These are phyloP conservation scores for Porphyrellus cyaneotinctus DNA, from an alignment of 768 basidiomycete genomes.

Conservation along the genomic window DNA sequence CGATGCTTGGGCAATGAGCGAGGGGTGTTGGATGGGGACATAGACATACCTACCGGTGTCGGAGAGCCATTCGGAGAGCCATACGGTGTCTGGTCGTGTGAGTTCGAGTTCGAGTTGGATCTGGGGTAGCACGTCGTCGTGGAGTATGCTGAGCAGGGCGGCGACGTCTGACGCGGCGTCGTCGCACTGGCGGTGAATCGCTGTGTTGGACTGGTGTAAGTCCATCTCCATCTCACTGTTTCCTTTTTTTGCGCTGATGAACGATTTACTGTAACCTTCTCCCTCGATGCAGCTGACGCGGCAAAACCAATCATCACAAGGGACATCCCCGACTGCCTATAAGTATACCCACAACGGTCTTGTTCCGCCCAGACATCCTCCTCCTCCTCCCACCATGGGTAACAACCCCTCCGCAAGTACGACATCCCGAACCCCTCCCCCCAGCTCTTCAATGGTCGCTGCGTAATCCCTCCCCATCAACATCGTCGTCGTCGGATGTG, in stretches of 20 bases:
- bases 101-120: constrained; percentile 56
- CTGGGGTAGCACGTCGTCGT: constrained; percentile 56
- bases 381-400: not conserved
- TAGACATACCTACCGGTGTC: constrained; percentile 48
- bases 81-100: constrained; percentile 41
- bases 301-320: too few relatives aligned
- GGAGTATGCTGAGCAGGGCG: constrained; percentile 48
- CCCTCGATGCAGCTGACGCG: too few relatives aligned
- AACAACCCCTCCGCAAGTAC: not conserved
- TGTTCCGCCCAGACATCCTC: not conserved
- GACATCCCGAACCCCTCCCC: not conserved
- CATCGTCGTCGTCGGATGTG: constrained; percentile 47
- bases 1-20: constrained; percentile 34
- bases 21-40: too few relatives aligned
- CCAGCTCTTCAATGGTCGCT: constrained; percentile 22
- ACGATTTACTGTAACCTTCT: too few relatives aligned
- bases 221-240: too few relatives aligned
- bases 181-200: constrained; percentile 37
- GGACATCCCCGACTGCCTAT: too few relatives aligned
- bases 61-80: constrained; percentile 58
- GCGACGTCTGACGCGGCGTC: constrained; percentile 44
- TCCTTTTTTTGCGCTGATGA: too few relatives aligned
- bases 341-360: not conserved
- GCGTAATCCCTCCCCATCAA: constrained; percentile 27
- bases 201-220: not conserved